Percentiles rank a stretch among this genome's conserved stretches.
Conservation (phyloP, 1,284 basidiomycete genomes). For the Mycena sp. region DNA sequence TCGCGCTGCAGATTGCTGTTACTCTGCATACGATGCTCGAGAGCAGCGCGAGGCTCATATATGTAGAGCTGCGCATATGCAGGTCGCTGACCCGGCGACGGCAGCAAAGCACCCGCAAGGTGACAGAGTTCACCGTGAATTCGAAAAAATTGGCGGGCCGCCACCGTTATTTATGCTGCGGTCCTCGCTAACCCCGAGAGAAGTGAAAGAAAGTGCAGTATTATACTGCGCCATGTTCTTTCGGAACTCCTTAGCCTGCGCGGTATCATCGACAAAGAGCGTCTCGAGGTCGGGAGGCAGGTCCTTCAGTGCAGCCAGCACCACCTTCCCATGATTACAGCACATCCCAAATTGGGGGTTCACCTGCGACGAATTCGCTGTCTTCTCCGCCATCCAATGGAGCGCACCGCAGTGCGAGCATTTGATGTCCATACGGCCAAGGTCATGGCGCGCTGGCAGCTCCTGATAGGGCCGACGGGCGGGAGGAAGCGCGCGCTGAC, state of each 20-base stretch:
- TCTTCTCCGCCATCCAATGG: conserved; percentile 36
- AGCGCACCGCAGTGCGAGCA: conserved; percentile 37
- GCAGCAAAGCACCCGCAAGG: conserved; percentile 35
- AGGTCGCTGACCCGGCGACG: conserved; percentile 28
- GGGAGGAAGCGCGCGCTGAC: not conserved
- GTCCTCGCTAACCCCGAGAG: conserved; percentile 28
- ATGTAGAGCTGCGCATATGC: conserved; percentile 44
- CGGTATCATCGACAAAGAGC: conserved; percentile 30
- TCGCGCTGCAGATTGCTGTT: conserved; percentile 32
- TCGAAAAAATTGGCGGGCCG: conserved; percentile 31
- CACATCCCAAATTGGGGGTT: conserved; percentile 38
- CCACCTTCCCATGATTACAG: conserved; percentile 39
- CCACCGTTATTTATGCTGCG: conserved; percentile 13
- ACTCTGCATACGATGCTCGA: conserved; percentile 28
- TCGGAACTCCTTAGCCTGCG: conserved; percentile 25
- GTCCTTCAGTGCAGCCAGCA: conserved; percentile 24
- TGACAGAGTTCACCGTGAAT: conserved; percentile 44
- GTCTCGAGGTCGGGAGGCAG: conserved; percentile 32
- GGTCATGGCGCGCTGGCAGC: conserved; percentile 9
- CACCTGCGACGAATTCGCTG: not conserved
- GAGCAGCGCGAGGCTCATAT: conserved; percentile 39
- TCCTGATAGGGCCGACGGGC: conserved; percentile 15
- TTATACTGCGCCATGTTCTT: conserved; percentile 29
- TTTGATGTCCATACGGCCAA: conserved; percentile 34
- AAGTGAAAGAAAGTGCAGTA: conserved; percentile 26